Conservation (phyloP, 176 grass and related monocot species). For the Chrysopogon serrulatus region DNA sequence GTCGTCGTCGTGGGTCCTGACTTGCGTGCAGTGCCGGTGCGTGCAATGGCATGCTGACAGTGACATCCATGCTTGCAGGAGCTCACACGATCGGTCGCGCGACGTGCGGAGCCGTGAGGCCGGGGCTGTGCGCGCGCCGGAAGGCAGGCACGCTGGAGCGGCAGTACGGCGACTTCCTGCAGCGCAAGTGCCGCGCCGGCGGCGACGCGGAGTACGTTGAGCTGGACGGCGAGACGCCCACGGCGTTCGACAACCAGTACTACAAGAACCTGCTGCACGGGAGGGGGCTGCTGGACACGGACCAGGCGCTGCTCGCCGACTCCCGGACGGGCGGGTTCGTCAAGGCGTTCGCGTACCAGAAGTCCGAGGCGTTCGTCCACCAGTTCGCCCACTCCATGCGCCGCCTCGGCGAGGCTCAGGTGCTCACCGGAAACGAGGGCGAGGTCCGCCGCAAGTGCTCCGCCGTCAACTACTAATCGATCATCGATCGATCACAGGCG, state of each 20-base stretch:
- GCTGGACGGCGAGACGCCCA: conserved; percentile 68
- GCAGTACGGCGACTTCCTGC: conserved; percentile 54
- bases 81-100: conserved; percentile 77
- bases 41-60: no score
- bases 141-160: conserved; percentile 22
- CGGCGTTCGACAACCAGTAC: conserved; percentile 56
- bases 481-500: not conserved
- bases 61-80: no score
- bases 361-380: conserved; percentile 13
- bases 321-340: conserved; percentile 50
- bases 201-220: conserved; percentile 36
- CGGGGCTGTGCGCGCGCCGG: conserved; percentile 23
- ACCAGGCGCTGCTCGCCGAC: conserved; percentile 54
- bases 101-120: conserved; percentile 51
- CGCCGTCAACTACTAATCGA: conserved; percentile 31
- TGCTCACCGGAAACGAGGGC: conserved; percentile 69
- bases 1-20: no score
- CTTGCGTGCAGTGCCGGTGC: no score
- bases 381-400: conserved; percentile 71
- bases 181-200: conserved; percentile 47
- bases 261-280: conserved; percentile 54
- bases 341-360: conserved; percentile 7
- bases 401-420: conserved; percentile 50
- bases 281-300: conserved; percentile 62
- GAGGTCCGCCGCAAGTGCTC: conserved; percentile 77